phyloP scores from a whole-genome alignment of 257 asterid genomes.

The Solanum chmielewskii region DNA sequence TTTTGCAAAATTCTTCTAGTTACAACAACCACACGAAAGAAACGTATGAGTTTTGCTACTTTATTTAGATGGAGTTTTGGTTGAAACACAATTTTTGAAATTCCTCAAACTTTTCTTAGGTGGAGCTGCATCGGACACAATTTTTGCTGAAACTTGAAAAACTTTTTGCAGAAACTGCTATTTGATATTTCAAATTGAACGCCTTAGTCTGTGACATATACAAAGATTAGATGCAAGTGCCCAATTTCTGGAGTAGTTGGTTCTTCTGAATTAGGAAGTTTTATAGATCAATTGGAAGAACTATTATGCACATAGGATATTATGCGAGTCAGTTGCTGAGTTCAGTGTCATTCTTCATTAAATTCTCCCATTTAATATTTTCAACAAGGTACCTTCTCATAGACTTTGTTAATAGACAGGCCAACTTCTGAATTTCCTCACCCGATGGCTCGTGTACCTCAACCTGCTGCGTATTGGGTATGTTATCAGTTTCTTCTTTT shows the following conservation, averaged over 20 bases:
- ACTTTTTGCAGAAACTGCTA: not conserved
- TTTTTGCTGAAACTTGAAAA: not conserved
- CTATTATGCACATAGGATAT: not conserved
- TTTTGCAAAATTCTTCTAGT: not conserved
- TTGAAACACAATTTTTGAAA: not conserved
- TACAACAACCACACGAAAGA: not conserved
- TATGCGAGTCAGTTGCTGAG: not conserved
- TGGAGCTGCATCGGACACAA: not conserved
- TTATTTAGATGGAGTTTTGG: not conserved
- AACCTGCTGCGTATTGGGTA: conserved; percentile 99
- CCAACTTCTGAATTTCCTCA: conserved; percentile 97
- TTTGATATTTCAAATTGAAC: not conserved
- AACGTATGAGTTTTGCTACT: not conserved
- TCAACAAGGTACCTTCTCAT: conserved; percentile 2
- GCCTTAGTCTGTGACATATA: not conserved
- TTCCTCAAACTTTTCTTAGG: not conserved
- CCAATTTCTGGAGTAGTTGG: not conserved
- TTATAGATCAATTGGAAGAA: not conserved
- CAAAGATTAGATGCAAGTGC: not conserved
- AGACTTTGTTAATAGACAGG: conserved; percentile 47
- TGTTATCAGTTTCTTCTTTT: conserved; percentile 7
- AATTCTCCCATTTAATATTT: not conserved
- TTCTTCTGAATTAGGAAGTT: not conserved
- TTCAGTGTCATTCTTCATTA: not conserved
- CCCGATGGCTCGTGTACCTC: conserved; percentile 97